Evolutionary conservation across 495 filamentous ascomycete species (phyloP).

Genomic region (Aspergillus mulundensis): DNA sequence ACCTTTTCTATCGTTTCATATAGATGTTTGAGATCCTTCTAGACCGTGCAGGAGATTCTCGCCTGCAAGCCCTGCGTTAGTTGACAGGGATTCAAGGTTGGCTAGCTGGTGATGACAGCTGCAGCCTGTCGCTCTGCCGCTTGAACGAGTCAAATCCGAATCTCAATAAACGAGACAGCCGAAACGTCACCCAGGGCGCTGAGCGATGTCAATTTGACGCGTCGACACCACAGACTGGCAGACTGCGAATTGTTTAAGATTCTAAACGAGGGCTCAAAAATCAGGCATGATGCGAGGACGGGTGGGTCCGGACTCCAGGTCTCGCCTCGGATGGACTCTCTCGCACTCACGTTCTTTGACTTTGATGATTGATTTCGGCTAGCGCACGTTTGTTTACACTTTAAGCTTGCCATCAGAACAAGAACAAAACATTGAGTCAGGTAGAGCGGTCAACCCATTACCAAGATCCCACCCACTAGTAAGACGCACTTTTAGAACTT

Average conservation of each 20-base stretch:
- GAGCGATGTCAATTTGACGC: not conserved
- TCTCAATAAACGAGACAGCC: not conserved
- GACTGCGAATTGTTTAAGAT: not conserved
- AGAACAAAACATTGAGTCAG: not conserved
- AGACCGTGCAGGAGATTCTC: not conserved
- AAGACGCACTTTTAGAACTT: too few species aligned
- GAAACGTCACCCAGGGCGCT: not conserved
- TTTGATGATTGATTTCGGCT: not conserved
- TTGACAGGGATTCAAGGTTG: not conserved
- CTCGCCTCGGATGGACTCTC: slow-evolving; percentile 1
- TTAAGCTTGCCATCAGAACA: not conserved
- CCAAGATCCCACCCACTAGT: too few species aligned
- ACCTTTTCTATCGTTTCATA: slow-evolving; percentile 17
- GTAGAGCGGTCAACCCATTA: not conserved
- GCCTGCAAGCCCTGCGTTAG: slow-evolving; percentile 8
- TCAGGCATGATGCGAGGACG: slow-evolving; percentile 14
- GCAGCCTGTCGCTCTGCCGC: not conserved
- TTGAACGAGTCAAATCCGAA: not conserved
- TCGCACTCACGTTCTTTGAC: slow-evolving; percentile 13
- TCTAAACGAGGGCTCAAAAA: slow-evolving; percentile 6
- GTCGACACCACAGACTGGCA: too few species aligned
- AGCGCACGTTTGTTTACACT: slow-evolving; percentile 9
- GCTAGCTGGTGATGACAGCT: slow-evolving; percentile 1
- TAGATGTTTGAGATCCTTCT: slow-evolving; percentile 1
- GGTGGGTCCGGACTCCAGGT: slow-evolving; percentile 9